These are phyloP conservation scores for Herpetomonas samuelpessoai DNA, from an alignment of 208 protist species.

Conservation along the genomic window DNA sequence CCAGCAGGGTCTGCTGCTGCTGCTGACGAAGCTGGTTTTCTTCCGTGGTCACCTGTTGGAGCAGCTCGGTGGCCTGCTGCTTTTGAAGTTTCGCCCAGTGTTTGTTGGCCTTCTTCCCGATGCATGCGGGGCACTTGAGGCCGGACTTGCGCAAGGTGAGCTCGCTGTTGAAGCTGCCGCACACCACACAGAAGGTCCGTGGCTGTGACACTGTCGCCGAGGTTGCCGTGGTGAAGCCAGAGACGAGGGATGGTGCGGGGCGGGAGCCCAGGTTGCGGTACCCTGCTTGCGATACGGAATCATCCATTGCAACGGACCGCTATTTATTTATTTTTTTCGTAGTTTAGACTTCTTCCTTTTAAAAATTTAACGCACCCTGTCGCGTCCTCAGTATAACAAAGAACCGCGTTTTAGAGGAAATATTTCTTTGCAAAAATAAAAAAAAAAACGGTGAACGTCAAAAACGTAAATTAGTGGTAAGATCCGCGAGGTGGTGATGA, in stretches of 20 bases:
- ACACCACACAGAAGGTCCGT: constrained; percentile 56
- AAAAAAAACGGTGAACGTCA: too few species aligned
- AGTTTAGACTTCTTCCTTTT: too few species aligned
- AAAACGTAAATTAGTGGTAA: too few species aligned
- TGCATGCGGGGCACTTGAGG: constrained; percentile 45
- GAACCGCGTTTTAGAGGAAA: background rate
- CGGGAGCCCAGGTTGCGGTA: too few species aligned
- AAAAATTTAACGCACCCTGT: too few species aligned
- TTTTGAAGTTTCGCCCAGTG: constrained; percentile 34
- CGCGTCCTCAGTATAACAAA: constrained; percentile 1
- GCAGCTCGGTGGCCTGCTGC: constrained; percentile 30
- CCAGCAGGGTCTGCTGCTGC: background rate
- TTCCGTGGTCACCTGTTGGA: constrained; percentile 11
- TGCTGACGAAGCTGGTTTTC: background rate
- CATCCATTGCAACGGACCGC: too few species aligned
- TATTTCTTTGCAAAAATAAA: constrained; percentile 8
- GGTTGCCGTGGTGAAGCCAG: background rate
- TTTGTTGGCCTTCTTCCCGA: constrained; percentile 47
- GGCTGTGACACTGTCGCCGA: background rate
- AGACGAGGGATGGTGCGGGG: background rate
- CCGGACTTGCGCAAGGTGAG: constrained; percentile 47
- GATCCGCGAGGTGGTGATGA: too few species aligned
- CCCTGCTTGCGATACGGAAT: background rate
- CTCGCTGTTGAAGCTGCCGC: constrained; percentile 33
- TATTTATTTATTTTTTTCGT: too few species aligned